These are phyloP conservation scores for Dipteronia sinensis DNA, from an alignment of 345 rosid genomes.

Conservation along the genomic window DNA sequence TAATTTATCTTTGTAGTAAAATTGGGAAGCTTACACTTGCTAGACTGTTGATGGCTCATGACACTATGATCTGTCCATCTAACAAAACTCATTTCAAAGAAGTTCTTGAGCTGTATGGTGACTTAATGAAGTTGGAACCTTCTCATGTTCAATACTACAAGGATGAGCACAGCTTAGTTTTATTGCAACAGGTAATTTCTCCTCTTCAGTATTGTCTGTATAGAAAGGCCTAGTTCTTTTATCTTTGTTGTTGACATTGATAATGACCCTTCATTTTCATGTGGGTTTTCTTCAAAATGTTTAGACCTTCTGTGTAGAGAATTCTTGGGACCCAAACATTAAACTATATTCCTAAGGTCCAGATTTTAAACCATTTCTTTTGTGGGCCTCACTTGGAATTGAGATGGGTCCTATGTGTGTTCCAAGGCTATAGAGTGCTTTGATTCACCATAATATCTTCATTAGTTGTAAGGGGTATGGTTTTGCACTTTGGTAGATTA, in stretches of 20 bases:
- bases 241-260: background rate
- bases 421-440: background rate
- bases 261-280: background rate
- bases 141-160: slow-evolving; percentile 71
- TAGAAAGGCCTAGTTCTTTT: background rate
- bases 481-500: no score
- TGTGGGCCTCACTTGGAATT: background rate
- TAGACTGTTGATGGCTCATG: slow-evolving; percentile 73
- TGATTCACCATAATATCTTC: background rate
- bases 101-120: slow-evolving; percentile 63
- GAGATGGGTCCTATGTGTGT: background rate
- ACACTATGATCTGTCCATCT: slow-evolving; percentile 39
- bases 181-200: slow-evolving; percentile 58
- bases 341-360: background rate
- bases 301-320: background rate
- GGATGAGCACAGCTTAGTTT: slow-evolving; percentile 69
- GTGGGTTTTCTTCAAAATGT: background rate
- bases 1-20: slow-evolving; percentile 57
- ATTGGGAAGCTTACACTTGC: slow-evolving; percentile 94
- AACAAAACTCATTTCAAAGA: slow-evolving; percentile 54
- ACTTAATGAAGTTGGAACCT: slow-evolving; percentile 71
- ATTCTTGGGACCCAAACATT: background rate
- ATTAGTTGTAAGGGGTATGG: background rate
- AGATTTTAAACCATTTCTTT: background rate
- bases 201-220: slow-evolving; percentile 1